These are phyloP conservation scores for Stephanodiscus minutulus DNA, from an alignment of 108 stramenopile species.

Conservation along the genomic window DNA sequence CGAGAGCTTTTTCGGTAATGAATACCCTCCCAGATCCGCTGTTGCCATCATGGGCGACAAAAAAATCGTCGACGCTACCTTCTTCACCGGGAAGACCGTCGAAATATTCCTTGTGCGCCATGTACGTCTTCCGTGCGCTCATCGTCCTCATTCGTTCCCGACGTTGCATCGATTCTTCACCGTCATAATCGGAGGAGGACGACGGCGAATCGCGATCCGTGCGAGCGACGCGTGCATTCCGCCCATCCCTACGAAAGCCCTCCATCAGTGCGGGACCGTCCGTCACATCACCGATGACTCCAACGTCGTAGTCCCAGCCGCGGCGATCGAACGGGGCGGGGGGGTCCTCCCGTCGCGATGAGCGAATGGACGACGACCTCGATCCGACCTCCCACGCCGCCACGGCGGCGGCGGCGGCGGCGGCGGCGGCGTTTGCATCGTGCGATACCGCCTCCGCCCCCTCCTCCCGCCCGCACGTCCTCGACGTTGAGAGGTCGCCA, in stretches of 20 bases:
- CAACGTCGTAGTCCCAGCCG: not conserved
- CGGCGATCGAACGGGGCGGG: not conserved
- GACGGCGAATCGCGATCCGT: not conserved
- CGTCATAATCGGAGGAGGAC: not conserved
- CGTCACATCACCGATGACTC: not conserved
- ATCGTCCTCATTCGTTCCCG: not conserved
- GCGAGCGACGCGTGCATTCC: no score
- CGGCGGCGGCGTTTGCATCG: not conserved
- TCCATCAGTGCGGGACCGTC: no score
- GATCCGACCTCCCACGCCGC: not conserved
- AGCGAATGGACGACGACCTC: not conserved
- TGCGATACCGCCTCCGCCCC: not conserved
- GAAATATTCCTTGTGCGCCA: not conserved
- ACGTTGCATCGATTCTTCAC: not conserved
- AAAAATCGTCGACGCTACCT: not conserved
- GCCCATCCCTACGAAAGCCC: no score
- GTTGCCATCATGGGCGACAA: no score
- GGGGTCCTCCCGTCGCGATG: not conserved
- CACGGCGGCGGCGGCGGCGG: not conserved
- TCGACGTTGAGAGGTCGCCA: no score
- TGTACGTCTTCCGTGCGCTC: not conserved
- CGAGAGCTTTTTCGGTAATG: conserved; percentile 22
- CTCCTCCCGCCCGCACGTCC: no score
- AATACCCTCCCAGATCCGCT: conserved; percentile 6
- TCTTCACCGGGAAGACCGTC: not conserved